A percentile compares a stretch with the other conserved stretches of the same genome.
Conservation (phyloP, 441 rosid genomes). For the Hura crepitans region DNA sequence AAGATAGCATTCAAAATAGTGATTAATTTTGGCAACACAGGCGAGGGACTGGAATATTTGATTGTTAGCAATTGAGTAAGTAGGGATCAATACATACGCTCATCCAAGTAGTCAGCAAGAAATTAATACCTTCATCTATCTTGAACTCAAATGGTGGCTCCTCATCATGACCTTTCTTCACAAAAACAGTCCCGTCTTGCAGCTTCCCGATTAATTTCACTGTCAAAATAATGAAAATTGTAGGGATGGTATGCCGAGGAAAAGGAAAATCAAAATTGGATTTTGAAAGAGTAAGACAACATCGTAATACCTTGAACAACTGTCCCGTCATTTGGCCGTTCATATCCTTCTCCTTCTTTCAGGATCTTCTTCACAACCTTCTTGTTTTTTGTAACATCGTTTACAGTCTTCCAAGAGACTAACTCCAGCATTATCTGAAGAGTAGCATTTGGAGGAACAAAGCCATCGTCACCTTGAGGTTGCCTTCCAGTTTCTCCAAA, state of each 20-base stretch:
- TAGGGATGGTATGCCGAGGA: not conserved
- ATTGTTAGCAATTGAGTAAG: not conserved
- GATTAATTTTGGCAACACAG: no score
- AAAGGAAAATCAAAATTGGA: not conserved
- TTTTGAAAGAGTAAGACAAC: no score
- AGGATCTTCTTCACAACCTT: slow-evolving; percentile 72
- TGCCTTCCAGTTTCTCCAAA: slow-evolving; percentile 79
- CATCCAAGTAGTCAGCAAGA: not conserved
- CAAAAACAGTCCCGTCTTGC: slow-evolving; percentile 62
- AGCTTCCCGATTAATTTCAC: slow-evolving; percentile 72
- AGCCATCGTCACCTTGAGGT: slow-evolving; percentile 45
- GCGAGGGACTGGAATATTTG: not conserved
- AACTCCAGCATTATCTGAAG: slow-evolving; percentile 57
- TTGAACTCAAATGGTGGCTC: slow-evolving; percentile 52
- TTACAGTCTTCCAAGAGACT: slow-evolving; percentile 73
- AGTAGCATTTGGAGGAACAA: slow-evolving; percentile 64
- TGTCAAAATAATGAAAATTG: slow-evolving; percentile 18
- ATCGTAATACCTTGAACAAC: slow-evolving; percentile 45
- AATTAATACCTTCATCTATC: slow-evolving; percentile 60
- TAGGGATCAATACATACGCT: no score
- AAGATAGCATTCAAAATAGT: not conserved
- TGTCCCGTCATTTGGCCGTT: slow-evolving; percentile 73
- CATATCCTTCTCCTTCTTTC: slow-evolving; percentile 84
- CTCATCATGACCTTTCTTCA: slow-evolving; percentile 69
- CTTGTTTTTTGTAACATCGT: slow-evolving; percentile 67